phyloP scores from a whole-genome alignment of 2,329 filamentous ascomycete species.

The Aspergillus glaucus region DNA sequence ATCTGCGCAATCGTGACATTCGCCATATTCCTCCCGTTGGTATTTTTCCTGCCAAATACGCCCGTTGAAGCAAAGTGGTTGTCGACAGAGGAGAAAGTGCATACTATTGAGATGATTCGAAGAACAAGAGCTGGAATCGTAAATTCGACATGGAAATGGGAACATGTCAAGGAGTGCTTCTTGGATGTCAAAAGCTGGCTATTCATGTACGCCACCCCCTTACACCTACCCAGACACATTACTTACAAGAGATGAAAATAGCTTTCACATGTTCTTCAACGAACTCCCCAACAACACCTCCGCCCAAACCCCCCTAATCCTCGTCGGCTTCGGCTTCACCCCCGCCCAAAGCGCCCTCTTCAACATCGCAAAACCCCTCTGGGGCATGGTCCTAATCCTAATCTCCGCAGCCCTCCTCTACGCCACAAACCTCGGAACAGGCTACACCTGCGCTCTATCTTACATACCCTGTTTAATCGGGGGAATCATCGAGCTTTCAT shows the following conservation, averaged over 20 bases:
- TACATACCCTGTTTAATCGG: conserved; percentile 6
- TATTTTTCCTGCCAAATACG: conserved; percentile 5
- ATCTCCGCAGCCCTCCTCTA: conserved; percentile 2
- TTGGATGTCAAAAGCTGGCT: conserved; percentile 5
- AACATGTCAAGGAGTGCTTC: conserved; percentile 4
- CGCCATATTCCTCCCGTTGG: conserved; percentile 3
- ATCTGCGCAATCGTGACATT: conserved; percentile 5
- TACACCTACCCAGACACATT: background rate
- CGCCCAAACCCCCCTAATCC: conserved; percentile 3
- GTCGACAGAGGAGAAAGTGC: conserved; percentile 5
- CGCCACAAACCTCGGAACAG: conserved; percentile 3
- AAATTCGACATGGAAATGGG: conserved; percentile 5
- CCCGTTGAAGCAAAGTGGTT: conserved; percentile 6
- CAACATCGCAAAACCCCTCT: conserved; percentile 5
- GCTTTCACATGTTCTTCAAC: conserved; percentile 8
- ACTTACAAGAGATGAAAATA: background rate
- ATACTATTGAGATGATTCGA: conserved; percentile 6
- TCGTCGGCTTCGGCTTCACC: conserved; percentile 6
- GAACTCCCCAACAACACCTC: conserved; percentile 7
- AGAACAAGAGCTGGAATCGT: conserved; percentile 3
- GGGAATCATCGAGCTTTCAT: conserved; percentile 2
- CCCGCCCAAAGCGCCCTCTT: conserved; percentile 6
- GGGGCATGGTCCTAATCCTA: conserved; percentile 4
- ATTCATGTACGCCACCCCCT: conserved; percentile 3
- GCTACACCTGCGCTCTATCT: conserved; percentile 5